Evolutionary conservation across 352 stramenopile species (phyloP), one percentile per base, ranked within the genome.

Genomic region (Phytophthora pinifolia): DNA sequence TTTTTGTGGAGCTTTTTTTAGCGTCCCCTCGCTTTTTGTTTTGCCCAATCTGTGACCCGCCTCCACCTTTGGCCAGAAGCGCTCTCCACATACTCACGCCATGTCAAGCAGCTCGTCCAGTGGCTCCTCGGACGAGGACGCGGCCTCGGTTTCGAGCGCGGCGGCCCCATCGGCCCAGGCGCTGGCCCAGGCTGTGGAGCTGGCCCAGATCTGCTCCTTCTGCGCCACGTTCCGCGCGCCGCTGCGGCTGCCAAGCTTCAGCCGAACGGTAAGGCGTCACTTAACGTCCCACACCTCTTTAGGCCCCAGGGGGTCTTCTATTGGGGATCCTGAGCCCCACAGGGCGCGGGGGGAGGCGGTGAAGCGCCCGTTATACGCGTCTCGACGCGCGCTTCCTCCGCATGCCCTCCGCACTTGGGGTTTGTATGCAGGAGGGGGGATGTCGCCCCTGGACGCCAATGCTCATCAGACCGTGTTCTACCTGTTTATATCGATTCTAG

Each of bases 171-270:
- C 57, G 27, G 59, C 65, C 38, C 43, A 60, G 2, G 47, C 68
- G 47, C 67, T 89, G 47, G 18, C 56, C 18, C 57, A 67, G 29
- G 58, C 59, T 27, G 62, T 76, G 14, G 79, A 87, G 53, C 61
- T 94, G 43, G 81, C 84, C 36, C 81, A 91, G 67, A 70, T 86
- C 43, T 84, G 72, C 52, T 72, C 86, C 53, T 94, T 94, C 76
- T 90, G 81, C 49, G 32, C 63, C 47, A 79, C 78, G 12, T 94
- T 94, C 62, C 79, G 78, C 48, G 48, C 58, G 65, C 79, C 80
- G 27, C 60, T 94, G 53, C 86, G 85, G 49, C 74, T 94, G 18
- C 74, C 79, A 27, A 51, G 41, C 50, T 89, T 94, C 60, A 81
- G 79, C 37, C 76, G 84, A 57, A 86, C 78, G 79, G 84, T 94